phyloP scores from a whole-genome alignment of 2,329 filamentous ascomycete species.

The Penicillium nordicum region DNA sequence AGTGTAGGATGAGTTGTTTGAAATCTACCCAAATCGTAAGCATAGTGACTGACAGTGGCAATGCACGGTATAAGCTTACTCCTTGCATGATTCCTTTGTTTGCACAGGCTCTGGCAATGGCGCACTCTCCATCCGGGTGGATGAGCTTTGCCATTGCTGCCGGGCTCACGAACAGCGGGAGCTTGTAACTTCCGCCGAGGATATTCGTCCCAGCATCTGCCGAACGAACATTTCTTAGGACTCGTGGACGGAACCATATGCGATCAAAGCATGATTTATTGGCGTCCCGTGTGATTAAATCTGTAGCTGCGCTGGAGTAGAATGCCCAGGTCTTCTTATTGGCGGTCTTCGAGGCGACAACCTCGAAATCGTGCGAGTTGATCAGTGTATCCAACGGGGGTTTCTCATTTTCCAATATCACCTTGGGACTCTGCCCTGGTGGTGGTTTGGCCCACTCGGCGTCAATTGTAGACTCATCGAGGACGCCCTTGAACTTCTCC shows the following conservation, averaged over 20 bases:
- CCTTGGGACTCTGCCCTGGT: conserved; percentile 29
- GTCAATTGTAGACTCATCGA: conserved; percentile 50
- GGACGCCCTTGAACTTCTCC: conserved; percentile 49
- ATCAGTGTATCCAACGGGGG: conserved; percentile 55
- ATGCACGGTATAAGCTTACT: conserved; percentile 26
- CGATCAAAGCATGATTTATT: conserved; percentile 55
- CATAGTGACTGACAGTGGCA: neutral
- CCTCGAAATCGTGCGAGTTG: conserved; percentile 59
- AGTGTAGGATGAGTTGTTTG: conserved; percentile 60
- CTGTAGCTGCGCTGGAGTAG: conserved; percentile 64
- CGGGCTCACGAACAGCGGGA: conserved; percentile 63
- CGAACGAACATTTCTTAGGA: conserved; percentile 54
- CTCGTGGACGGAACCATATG: conserved; percentile 59
- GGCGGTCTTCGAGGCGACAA: conserved; percentile 54
- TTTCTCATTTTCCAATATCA: conserved; percentile 38
- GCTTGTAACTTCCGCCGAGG: conserved; percentile 50
- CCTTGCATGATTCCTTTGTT: conserved; percentile 56
- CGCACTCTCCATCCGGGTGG: conserved; percentile 62
- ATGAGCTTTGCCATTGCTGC: conserved; percentile 63
- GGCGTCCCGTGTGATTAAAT: conserved; percentile 54
- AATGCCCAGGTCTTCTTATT: conserved; percentile 67
- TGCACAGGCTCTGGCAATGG: conserved; percentile 53
- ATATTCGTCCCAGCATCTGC: conserved; percentile 54
- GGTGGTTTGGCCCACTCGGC: conserved; percentile 48
- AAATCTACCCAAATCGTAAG: conserved; percentile 41